These are phyloP conservation scores for Fraxinus sp. DNA, from an alignment of 305 asterid species.

Conservation along the genomic window DNA sequence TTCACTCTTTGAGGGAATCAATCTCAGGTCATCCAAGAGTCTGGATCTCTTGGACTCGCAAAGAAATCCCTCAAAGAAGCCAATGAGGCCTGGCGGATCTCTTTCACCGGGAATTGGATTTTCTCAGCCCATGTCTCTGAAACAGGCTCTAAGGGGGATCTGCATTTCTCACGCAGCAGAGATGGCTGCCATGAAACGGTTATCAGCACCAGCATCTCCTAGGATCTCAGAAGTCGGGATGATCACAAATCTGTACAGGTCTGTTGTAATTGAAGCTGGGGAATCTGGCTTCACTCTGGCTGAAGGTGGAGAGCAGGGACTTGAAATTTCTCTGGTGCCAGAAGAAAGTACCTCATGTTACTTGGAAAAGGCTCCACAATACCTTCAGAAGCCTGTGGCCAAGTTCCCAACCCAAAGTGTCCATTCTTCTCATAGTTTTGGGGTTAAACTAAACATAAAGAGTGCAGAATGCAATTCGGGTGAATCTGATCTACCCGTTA, in stretches of 20 bases:
- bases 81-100: slow-evolving; percentile 58
- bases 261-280: slow-evolving; percentile 52
- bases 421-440: slow-evolving; percentile 37
- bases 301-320: slow-evolving; percentile 30
- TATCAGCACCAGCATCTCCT: slow-evolving; percentile 72
- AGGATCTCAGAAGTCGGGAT: slow-evolving; percentile 63
- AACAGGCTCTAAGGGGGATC: slow-evolving; percentile 86
- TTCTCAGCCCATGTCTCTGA: slow-evolving; percentile 84
- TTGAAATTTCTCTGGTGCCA: slow-evolving; percentile 25
- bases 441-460: slow-evolving; percentile 28
- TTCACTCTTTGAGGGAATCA: slow-evolving; percentile 71
- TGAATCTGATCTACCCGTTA: slow-evolving; percentile 12
- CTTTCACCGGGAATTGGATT: slow-evolving; percentile 77
- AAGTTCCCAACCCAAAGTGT: slow-evolving; percentile 38
- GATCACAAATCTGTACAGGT: slow-evolving; percentile 44
- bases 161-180: slow-evolving; percentile 99
- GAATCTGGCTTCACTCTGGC: slow-evolving; percentile 34
- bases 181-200: slow-evolving; percentile 76
- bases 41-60: slow-evolving; percentile 56
- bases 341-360: slow-evolving; percentile 31
- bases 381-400: slow-evolving; percentile 17
- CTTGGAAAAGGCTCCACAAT: slow-evolving; percentile 1
- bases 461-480: slow-evolving; percentile 24
- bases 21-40: slow-evolving; percentile 63
- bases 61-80: slow-evolving; percentile 72